phyloP scores from a whole-genome alignment of 805 yeast species.

The Wickerhamomyces pijperi region DNA sequence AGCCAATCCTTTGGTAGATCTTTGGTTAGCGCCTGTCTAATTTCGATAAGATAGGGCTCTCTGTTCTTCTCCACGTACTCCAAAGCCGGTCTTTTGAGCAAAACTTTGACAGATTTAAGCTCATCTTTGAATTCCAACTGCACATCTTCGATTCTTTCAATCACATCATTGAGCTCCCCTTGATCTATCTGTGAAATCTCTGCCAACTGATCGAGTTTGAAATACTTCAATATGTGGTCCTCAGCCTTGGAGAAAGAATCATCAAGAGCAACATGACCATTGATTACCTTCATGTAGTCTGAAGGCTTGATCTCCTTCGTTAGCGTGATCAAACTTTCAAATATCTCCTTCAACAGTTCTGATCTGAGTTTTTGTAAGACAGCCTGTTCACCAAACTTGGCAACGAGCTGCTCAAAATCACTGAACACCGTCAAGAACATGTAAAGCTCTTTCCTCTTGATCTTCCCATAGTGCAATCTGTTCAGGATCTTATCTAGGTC shows the following conservation, averaged over 20 bases:
- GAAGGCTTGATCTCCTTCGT: slow-evolving; percentile 23
- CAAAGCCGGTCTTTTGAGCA: slow-evolving; percentile 46
- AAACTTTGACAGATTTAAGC: slow-evolving; percentile 30
- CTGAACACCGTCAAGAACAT: slow-evolving; percentile 33
- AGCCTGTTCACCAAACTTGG: slow-evolving; percentile 18
- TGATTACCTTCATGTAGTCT: slow-evolving; percentile 36
- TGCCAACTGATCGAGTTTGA: slow-evolving; percentile 23
- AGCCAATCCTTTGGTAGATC: slow-evolving; percentile 67
- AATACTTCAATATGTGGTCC: slow-evolving; percentile 33
- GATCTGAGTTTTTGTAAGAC: slow-evolving; percentile 17
- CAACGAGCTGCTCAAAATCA: slow-evolving; percentile 20
- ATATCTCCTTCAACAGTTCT: slow-evolving; percentile 24
- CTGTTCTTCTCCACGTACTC: slow-evolving; percentile 45
- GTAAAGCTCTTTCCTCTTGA: slow-evolving; percentile 50
- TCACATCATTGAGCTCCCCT: slow-evolving; percentile 27
- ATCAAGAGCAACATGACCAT: slow-evolving; percentile 35
- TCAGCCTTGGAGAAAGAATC: slow-evolving; percentile 27
- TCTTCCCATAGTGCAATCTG: slow-evolving; percentile 47
- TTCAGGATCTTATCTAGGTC: slow-evolving; percentile 52
- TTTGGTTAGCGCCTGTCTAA: slow-evolving; percentile 41
- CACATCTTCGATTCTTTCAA: slow-evolving; percentile 31
- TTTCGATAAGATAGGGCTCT: slow-evolving; percentile 68
- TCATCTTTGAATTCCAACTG: slow-evolving; percentile 42
- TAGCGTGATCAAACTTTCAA: slow-evolving; percentile 26
- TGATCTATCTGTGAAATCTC: slow-evolving; percentile 20